Base-by-base conservation (phyloP, 495 filamentous ascomycete species). In the Penicillium antarcticum region DNA sequence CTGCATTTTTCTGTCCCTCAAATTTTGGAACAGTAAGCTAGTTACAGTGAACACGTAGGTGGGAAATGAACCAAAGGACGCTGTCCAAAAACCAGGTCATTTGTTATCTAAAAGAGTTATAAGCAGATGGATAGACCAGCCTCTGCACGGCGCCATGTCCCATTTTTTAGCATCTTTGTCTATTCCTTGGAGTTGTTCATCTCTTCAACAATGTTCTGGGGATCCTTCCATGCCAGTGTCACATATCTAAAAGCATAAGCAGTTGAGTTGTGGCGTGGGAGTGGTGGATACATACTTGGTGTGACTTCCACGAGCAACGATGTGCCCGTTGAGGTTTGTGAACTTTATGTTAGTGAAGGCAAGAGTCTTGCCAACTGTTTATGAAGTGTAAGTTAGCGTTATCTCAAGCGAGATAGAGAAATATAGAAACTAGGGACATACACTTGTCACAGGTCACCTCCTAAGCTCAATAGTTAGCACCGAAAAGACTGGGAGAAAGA, bases 221-320 rank as follows among this genome's bases (percentile, higher is more conserved):
- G 75, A 36, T 85, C 77, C 48, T 79, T 83, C 78, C 76, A 84
- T 5, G 82, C 81, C 21, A 74, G 53, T 13, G 77, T 77, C 41
- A 85, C 67, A 55, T 79, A 85, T 58, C 81, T 84, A 31, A 21
- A 36, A 24, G 18, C n/a, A 55, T 62, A 39, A 56, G 45, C 24
- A 44, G 16, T 31, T 17, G 14, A 19, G 10, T 36, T 9, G 2
- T 8, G 18, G 1, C 2, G 9, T 29, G 12, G 32, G 16, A 35
- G 9, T 11, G 34, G 36, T 19, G 35, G 19, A 9, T 36, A 73
- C 83, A 65, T 62, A 95, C 89, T 98, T 98, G 8, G 94, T 97
- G 73, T 98, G 94, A 58, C 92, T 97, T 18, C 94, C 94, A 52
- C 92, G 73, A 3, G 94, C 94, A 33, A 92, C 81, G 19, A 96